Conservation (phyloP, 2,329 filamentous ascomycete genomes). For the Penicillium freii region DNA sequence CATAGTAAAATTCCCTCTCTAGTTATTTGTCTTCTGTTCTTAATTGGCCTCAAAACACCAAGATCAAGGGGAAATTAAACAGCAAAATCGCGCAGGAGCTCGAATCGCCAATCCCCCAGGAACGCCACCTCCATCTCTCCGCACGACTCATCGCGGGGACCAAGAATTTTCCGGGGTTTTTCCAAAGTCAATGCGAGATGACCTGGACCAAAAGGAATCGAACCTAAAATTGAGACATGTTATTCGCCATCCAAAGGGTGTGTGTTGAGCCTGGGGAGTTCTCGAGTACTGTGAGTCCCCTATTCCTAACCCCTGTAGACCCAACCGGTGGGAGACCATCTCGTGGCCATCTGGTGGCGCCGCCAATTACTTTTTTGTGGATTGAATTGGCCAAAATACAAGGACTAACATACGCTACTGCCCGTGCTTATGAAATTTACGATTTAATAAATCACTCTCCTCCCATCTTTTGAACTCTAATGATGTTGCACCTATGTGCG, state of each 20-base stretch:
- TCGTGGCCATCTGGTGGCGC: neutral
- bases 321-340: neutral
- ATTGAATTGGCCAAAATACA: neutral
- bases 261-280: neutral
- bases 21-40: neutral
- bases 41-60: too few relatives aligned
- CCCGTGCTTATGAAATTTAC: neutral
- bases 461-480: neutral
- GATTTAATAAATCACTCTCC: neutral
- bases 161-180: too few relatives aligned
- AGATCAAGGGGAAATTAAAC: too few relatives aligned
- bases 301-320: neutral
- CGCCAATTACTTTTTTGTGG: neutral
- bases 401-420: neutral
- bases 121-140: constrained; percentile 10
- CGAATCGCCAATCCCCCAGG: neutral
- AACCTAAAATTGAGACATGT: too few relatives aligned
- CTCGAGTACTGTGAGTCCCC: neutral
- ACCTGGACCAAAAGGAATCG: too few relatives aligned
- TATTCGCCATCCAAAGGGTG: neutral
- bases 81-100: neutral
- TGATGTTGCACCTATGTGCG: neutral
- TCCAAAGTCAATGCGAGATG: too few relatives aligned
- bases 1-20: neutral
- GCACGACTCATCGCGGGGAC: neutral